Conservation (phyloP, 148 eudicot genomes). For the Gaultheria prostrata region DNA sequence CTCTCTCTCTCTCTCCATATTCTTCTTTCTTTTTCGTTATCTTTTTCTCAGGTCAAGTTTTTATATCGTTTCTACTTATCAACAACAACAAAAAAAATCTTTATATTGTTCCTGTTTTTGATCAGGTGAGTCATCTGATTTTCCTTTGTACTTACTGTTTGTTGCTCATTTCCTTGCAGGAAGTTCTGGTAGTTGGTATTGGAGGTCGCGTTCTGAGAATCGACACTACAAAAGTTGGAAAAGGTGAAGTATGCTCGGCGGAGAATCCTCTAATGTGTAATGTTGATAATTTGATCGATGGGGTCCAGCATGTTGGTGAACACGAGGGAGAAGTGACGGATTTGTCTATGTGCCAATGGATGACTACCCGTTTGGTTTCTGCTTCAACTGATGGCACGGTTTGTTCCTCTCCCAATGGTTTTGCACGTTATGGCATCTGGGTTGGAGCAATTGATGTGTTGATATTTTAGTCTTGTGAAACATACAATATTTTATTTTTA, state of each 20-base stretch:
- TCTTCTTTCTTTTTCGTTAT: background rate
- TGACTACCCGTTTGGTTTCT: constrained; percentile 96
- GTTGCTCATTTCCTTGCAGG: constrained; percentile 38
- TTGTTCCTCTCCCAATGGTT: constrained; percentile 27
- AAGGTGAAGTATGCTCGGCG: constrained; percentile 59
- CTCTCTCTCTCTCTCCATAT: background rate
- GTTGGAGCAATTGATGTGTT: background rate
- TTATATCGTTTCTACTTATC: background rate
- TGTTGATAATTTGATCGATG: constrained; percentile 75
- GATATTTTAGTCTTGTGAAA: background rate
- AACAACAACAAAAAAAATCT: no score
- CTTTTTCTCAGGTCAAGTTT: background rate
- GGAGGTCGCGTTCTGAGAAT: constrained; percentile 68
- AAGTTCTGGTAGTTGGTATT: constrained; percentile 85
- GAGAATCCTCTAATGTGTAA: constrained; percentile 80
- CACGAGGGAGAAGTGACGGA: constrained; percentile 97
- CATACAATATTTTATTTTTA: background rate
- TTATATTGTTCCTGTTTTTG: constrained; percentile 33
- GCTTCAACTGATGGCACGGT: constrained; percentile 98
- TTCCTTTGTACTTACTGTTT: background rate
- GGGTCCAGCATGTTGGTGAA: constrained; percentile 85
- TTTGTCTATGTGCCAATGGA: constrained; percentile 99
- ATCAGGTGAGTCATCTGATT: constrained; percentile 44
- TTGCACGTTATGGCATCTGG: background rate
- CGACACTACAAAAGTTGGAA: constrained; percentile 85